These are phyloP conservation scores for Orychophragmus violaceus DNA, from an alignment of 345 rosid genomes.

Conservation along the genomic window DNA sequence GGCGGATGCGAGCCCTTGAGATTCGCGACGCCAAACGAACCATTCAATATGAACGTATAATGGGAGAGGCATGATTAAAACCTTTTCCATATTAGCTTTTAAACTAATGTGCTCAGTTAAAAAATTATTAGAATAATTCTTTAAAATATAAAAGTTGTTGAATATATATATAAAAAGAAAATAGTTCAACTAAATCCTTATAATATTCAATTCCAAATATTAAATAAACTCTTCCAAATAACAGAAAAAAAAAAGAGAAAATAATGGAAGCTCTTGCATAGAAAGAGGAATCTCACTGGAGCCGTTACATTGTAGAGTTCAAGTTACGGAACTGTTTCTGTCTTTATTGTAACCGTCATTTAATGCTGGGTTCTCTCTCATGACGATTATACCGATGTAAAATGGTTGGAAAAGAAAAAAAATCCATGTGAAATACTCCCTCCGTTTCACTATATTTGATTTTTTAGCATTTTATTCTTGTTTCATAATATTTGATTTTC, in stretches of 20 bases:
- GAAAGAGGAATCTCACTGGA: not conserved
- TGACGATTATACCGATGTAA: not conserved
- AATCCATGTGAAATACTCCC: not conserved
- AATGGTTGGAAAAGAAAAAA: not conserved
- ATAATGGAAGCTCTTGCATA: not conserved
- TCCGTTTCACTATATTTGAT: no score
- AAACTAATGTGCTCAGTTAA: not conserved
- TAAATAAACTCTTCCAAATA: not conserved
- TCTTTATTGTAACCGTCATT: not conserved
- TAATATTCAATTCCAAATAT: not conserved
- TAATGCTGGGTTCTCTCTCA: not conserved
- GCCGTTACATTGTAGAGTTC: not conserved
- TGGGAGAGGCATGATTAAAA: constrained; percentile 9
- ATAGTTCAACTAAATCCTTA: not conserved
- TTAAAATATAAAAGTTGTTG: not conserved
- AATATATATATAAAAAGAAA: no score
- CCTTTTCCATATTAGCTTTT: not conserved
- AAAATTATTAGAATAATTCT: not conserved
- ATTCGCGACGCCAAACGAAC: no score
- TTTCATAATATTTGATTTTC: no score
- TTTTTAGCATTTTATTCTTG: no score
- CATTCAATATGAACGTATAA: no score
- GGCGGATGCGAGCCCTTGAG: no score
- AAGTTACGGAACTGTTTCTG: constrained; percentile 5
- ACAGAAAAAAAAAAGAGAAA: not conserved